Conservation (phyloP, 495 filamentous ascomycete species). For the Neurospora discreta region DNA sequence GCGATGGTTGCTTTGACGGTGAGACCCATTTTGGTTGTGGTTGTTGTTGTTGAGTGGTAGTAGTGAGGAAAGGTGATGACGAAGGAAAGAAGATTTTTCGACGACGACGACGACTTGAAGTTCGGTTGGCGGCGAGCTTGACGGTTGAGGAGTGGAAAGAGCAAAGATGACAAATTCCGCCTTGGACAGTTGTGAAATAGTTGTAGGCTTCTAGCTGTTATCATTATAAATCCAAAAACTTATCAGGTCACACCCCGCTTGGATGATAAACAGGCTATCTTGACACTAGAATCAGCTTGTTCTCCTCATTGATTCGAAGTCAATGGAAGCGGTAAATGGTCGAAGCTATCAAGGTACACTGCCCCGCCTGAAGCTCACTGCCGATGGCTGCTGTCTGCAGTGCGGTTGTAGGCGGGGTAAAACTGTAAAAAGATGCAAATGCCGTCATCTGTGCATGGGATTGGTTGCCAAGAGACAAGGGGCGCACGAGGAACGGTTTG, state of each 20-base stretch:
- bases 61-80: neutral
- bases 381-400: neutral
- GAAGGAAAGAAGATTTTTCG: neutral
- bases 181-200: neutral
- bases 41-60: neutral
- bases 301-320: neutral
- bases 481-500: neutral
- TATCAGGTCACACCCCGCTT: neutral
- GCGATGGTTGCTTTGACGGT: constrained; percentile 80
- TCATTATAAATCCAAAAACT: neutral
- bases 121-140: neutral
- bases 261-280: neutral
- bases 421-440: neutral
- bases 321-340: neutral
- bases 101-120: neutral
- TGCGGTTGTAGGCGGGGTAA: neutral
- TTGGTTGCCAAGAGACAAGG: neutral
- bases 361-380: neutral
- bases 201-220: neutral
- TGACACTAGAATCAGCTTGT: too few relatives aligned
- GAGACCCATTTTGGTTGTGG: constrained; percentile 51
- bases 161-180: neutral
- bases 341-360: neutral
- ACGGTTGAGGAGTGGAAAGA: neutral
- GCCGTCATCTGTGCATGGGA: neutral